These are phyloP conservation scores for Diplogelasinospora grovesii DNA, from an alignment of 495 filamentous ascomycete species.

Conservation along the genomic window DNA sequence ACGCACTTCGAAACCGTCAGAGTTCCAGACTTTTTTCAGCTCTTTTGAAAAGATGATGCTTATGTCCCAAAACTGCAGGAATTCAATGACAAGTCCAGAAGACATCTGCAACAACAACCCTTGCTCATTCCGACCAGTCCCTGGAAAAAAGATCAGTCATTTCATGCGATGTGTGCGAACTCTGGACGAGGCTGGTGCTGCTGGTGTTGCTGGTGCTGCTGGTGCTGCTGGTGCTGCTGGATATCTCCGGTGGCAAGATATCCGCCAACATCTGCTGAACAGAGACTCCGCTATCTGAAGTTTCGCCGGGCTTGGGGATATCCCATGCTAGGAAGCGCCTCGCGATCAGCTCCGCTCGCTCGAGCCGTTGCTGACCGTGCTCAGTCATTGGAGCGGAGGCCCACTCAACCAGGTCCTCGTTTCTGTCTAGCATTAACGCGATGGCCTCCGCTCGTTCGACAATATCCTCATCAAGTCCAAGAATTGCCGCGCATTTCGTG, in stretches of 20 bases:
- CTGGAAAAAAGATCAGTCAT: too few relatives aligned
- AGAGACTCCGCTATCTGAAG: neutral
- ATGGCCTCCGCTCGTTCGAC: conserved; percentile 73
- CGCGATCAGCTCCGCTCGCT: conserved; percentile 10
- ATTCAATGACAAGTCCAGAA: too few relatives aligned
- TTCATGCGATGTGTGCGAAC: too few relatives aligned
- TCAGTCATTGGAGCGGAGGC: conserved; percentile 5
- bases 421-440: conserved; percentile 57
- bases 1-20: too few relatives aligned
- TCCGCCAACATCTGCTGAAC: conserved; percentile 9
- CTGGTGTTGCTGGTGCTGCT: too few relatives aligned
- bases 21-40: too few relatives aligned
- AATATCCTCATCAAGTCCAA: conserved; percentile 67
- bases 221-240: too few relatives aligned
- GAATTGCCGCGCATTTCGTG: conserved; percentile 75
- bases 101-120: too few relatives aligned
- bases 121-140: too few relatives aligned
- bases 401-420: conserved; percentile 30
- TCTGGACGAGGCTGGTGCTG: too few relatives aligned
- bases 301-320: neutral
- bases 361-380: conserved; percentile 10
- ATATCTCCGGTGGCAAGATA: neutral
- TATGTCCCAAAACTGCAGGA: too few relatives aligned
- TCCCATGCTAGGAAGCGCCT: conserved; percentile 16
- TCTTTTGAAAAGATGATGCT: too few relatives aligned